Evolutionary conservation across 306 rosid species (phyloP).

Genomic region (Gastrolobium bilobum): DNA sequence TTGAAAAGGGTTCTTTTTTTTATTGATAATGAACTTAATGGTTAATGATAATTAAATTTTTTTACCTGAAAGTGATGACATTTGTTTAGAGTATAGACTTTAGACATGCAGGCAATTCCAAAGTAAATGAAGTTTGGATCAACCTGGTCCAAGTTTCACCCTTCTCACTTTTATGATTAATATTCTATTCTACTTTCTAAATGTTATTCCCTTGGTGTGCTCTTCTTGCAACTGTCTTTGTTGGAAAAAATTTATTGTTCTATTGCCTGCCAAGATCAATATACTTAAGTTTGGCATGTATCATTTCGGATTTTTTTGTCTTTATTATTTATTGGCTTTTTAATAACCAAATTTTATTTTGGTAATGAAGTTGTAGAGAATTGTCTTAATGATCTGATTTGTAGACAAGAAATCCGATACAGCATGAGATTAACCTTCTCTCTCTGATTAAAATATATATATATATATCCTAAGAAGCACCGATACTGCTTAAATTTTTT

Average conservation of each 20-base stretch:
- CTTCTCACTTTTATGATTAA: background rate
- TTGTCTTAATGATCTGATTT: background rate
- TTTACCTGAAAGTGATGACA: background rate
- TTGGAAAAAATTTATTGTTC: background rate
- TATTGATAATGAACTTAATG: constrained; percentile 8
- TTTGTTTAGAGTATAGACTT: constrained; percentile 29
- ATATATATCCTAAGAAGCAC: no score
- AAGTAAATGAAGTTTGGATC: constrained; percentile 30
- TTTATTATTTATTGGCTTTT: background rate
- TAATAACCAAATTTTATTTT: background rate
- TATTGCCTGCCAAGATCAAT: constrained; percentile 13
- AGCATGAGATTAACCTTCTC: constrained; percentile 1
- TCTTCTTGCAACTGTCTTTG: background rate
- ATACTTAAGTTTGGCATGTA: background rate
- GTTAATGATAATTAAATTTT: constrained; percentile 3
- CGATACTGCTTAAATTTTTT: no score
- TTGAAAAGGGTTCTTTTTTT: constrained; percentile 8
- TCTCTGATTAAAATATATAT: no score
- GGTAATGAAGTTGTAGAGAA: background rate
- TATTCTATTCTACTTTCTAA: constrained; percentile 35
- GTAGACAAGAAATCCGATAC: background rate
- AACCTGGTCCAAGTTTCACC: constrained; percentile 14
- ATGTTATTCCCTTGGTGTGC: constrained; percentile 1
- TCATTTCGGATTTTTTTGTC: background rate
- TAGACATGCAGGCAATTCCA: constrained; percentile 1